Base-by-base conservation (phyloP, 257 asterid species). In the Salvia rosmarinus region DNA sequence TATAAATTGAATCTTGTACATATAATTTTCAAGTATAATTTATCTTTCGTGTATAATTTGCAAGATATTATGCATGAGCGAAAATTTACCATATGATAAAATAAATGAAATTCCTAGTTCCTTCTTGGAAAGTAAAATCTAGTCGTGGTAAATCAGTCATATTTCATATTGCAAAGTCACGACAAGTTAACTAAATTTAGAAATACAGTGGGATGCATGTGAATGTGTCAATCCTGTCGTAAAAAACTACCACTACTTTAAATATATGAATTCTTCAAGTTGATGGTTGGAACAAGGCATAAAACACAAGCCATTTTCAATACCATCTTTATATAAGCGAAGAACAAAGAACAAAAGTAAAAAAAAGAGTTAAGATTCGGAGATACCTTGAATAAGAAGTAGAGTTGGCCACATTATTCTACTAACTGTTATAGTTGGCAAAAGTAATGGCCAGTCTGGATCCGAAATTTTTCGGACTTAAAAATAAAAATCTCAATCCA, bases 251-350 rank as follows among this genome's bases (percentile, higher is more conserved):
- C 35, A 54, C 35, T 23, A 43, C 63, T 63, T 62, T 21, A 47
- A 47, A 73, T 21, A 10, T 39, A 39, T 25, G 30, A 9, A 34
- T 20, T 21, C 39, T 20, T 47, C 23, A 51, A 20, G 47, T 50
- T 62, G 63, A 57, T 62, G 23, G 64, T 37, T 50, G 56, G 57
- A 62, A 12, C 49, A 61, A 71, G 40, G 67, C 30, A 60, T 60
- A 16, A 62, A 39, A 62, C 19, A 62, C 68, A 19, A 62, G 52
- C 52, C 52, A 21, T 63, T 20, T 63, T 43, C n/a, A 44, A 64
- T 16, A 30, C 25, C n/a, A 6, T 59, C 37, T 58, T 46, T 32
- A 30, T 59, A 46, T 17, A 58, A 58, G 50, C 10, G 30, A 11
- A 25, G n/a, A n/a, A n/a, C n/a, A n/a, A n/a, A n/a, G n/a, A n/a